Evolutionary conservation across 2,329 filamentous ascomycete species (phyloP).

Genomic region (Penicillium sp.): DNA sequence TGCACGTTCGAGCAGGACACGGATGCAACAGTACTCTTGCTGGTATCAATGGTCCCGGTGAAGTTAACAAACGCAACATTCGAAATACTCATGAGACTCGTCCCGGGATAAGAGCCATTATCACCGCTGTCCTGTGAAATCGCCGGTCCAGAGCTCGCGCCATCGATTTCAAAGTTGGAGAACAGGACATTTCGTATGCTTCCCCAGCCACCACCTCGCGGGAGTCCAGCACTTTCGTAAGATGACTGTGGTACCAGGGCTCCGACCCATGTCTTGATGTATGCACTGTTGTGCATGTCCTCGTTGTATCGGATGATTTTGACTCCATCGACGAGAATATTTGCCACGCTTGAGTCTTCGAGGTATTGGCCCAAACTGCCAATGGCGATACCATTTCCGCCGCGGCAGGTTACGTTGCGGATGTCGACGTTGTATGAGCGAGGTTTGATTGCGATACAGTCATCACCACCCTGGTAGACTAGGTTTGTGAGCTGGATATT

Average conservation of each 20-base stretch:
- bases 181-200: conserved; percentile 52
- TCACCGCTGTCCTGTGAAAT: conserved; percentile 53
- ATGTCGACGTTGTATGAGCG: conserved; percentile 59
- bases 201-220: conserved; percentile 57
- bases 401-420: conserved; percentile 55
- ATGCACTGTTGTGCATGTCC: conserved; percentile 50
- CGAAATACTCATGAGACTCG: conserved; percentile 51
- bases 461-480: conserved; percentile 57
- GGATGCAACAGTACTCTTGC: conserved; percentile 36
- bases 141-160: conserved; percentile 43
- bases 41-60: conserved; percentile 46
- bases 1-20: conserved; percentile 50
- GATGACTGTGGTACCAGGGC: conserved; percentile 44
- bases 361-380: conserved; percentile 57
- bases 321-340: conserved; percentile 50
- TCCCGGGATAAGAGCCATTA: conserved; percentile 50
- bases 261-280: conserved; percentile 60
- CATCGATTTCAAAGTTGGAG: conserved; percentile 51
- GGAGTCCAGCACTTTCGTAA: conserved; percentile 51
- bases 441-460: conserved; percentile 62
- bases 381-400: conserved; percentile 53
- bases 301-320: conserved; percentile 46
- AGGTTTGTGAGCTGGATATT: conserved; percentile 53
- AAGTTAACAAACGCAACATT: conserved; percentile 54
- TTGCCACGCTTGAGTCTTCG: conserved; percentile 53